Base-by-base conservation (phyloP, 2,329 filamentous ascomycete species). In the Fusarium drepaniforme region DNA sequence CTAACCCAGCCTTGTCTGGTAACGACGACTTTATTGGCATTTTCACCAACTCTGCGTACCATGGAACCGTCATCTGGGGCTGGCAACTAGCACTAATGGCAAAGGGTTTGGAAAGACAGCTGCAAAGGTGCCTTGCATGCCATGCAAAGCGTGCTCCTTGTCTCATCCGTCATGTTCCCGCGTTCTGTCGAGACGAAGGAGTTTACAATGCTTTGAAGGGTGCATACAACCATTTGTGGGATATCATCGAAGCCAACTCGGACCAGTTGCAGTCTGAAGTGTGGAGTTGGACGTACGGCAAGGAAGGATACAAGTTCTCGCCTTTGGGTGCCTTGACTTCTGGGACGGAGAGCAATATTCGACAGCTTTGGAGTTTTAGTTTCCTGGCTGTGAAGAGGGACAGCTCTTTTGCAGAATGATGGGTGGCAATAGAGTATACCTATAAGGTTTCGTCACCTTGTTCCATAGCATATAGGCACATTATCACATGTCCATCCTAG, bases 61-160 rank as follows among this genome's bases (percentile, higher is more conserved):
- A 93, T 67, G 91, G 90, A 0, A 91, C 90, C 0, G 90, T 93
- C 0, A 84, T 93, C 2, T 93, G 90, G 91, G 87, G 86, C 53
- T 93, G 90, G 90, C 90, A 90, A 65, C 82, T 92, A 5, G 87
- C 90, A 0, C 91, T 93, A 86, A 91, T 92, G 88, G 90, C 88
- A 0, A 86, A 86, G 12, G 91, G 91, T 0, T 80, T 93, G 0
- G 87, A 90, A 66, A 80, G 85, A 3, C 91, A 93, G 74, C 84
- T 93, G 7, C 85, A 78, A 1, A 84, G 90, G 3, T 93, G 90
- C 23, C n/a, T 37, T 15, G 37, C 28, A 1, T 53, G 62, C 1
- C 12, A 58, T 4, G 38, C 28, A 1, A 18, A 42, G 5, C n/a
- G 15, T 13, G 58, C 58, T 8, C 18, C 78, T 49, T 23, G 30